These are phyloP conservation scores for Hortaea werneckii DNA, from an alignment of 2,329 filamentous ascomycete species.

Conservation along the genomic window DNA sequence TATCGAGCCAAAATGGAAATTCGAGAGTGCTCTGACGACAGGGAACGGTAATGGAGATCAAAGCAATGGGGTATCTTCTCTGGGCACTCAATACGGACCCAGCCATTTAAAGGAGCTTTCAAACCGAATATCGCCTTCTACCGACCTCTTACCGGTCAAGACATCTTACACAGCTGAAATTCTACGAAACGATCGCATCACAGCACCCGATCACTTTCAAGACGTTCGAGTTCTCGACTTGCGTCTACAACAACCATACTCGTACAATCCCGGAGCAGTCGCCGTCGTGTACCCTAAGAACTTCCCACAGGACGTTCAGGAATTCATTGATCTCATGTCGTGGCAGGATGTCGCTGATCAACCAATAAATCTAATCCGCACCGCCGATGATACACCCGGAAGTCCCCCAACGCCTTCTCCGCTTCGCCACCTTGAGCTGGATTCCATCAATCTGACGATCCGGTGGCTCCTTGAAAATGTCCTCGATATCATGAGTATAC, in stretches of 20 bases:
- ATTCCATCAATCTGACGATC: conserved; percentile 47
- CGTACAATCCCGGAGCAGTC: conserved; percentile 64
- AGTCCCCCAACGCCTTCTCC: conserved; percentile 25
- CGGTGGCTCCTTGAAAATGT: conserved; percentile 69
- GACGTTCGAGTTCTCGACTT: conserved; percentile 78
- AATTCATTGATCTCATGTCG: conserved; percentile 65
- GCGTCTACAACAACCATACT: conserved; percentile 31
- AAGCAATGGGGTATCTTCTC: not conserved
- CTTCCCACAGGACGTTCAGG: conserved; percentile 67
- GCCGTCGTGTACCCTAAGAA: conserved; percentile 81
- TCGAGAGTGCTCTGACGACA: conserved; percentile 21
- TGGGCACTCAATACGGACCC: not conserved
- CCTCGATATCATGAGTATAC: conserved; percentile 82
- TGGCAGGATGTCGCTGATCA: conserved; percentile 67
- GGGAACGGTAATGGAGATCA: not conserved
- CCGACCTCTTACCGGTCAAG: conserved; percentile 48
- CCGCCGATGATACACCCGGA: conserved; percentile 19
- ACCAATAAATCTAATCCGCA: conserved; percentile 46
- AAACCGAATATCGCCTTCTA: not conserved
- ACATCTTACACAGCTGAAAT: conserved; percentile 49
- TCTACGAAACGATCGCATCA: conserved; percentile 59
- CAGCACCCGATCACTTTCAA: conserved; percentile 73
- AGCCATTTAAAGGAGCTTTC: not conserved
- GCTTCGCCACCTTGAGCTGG: conserved; percentile 30
- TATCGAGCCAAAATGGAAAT: conserved; percentile 63